Base-by-base conservation (phyloP, 83 land plant genomes). In the Larix sibirica region DNA sequence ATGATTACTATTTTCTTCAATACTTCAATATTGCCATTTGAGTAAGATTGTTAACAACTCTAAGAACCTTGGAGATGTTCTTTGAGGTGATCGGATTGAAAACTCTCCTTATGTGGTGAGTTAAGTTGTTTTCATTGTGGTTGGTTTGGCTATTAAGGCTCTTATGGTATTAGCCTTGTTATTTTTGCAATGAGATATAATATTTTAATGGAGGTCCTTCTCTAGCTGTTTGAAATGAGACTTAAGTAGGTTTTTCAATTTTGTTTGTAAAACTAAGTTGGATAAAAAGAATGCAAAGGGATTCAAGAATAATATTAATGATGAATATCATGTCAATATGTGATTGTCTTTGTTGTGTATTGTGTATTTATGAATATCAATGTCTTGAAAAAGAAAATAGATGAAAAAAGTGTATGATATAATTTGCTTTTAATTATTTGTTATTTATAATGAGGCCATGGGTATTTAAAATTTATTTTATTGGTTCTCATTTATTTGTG, bases 251-350 rank as follows among this genome's bases (percentile, higher is more conserved):
- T 83, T 83, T 85, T 95, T 96, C 79, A 89, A 77, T 79, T 62
- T 95, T 79, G 81, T 92, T 16, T 92, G 98, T 77, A 86, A 79
- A 62, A 60, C 59, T 24, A 59, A 33, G 26, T 82, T 86, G 61
- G 66, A 84, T 84, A 84, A 79, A 18, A 86, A 88, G 65, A 66
- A 77, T 54, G 87, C 86, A 40, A 88, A 93, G 86, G 84, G 78
- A 1, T 88, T 90, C 75, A 90, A 95, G 85, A 92, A 94, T 60
- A 94, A 92, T 87, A 92, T 95, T 16, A 89, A 92, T 54, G 96
- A 95, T 81, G 98, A 95, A 20, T 95, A 95, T 79, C 87, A 86
- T 56, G 95, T 95, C 24, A 95, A 95, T 83, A 95, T 95, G 96
- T 95, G 79, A 78, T 91, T 67, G 77, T 2, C 40, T 42, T 68